Conservation (phyloP, 345 rosid genomes). For the Salix caprea region DNA sequence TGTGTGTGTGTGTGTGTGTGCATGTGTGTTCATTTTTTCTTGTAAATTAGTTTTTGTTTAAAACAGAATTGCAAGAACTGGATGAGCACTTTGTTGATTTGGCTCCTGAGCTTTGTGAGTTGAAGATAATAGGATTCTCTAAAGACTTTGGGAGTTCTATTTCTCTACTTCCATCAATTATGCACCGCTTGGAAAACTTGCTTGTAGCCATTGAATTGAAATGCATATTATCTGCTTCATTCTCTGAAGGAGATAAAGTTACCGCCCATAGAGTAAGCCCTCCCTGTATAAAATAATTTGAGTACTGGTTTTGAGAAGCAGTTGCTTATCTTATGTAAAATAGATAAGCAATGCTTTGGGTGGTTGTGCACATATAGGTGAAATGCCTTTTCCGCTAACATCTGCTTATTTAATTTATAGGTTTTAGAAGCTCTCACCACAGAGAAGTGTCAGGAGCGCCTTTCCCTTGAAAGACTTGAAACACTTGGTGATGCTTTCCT, state of each 20-base stretch:
- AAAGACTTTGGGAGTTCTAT: slow-evolving; percentile 88
- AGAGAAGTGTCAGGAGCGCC: slow-evolving; percentile 90
- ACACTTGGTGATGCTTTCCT: slow-evolving; percentile 87
- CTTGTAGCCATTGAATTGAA: slow-evolving; percentile 91
- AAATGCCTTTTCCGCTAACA: slow-evolving; percentile 12
- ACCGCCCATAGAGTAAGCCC: slow-evolving; percentile 58
- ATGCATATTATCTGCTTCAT: slow-evolving; percentile 53
- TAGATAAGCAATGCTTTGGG: not conserved
- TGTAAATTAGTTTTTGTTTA: slow-evolving; percentile 13
- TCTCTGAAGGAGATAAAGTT: slow-evolving; percentile 71
- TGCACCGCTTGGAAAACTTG: slow-evolving; percentile 87
- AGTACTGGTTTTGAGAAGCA: not conserved
- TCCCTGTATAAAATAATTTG: slow-evolving; percentile 12
- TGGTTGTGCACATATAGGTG: not conserved
- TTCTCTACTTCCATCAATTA: slow-evolving; percentile 82
- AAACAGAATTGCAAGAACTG: slow-evolving; percentile 62
- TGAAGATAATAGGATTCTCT: slow-evolving; percentile 80
- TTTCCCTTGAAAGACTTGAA: slow-evolving; percentile 94
- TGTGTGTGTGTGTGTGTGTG: no score
- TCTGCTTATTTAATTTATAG: slow-evolving; percentile 34
- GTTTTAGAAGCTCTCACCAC: slow-evolving; percentile 90
- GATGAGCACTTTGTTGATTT: slow-evolving; percentile 72
- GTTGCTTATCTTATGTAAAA: not conserved
- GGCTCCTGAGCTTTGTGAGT: slow-evolving; percentile 79
- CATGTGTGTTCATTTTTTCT: not conserved